Base-by-base conservation (phyloP, 192 early-diverging fungal species). In the Backusella morwellensis region DNA sequence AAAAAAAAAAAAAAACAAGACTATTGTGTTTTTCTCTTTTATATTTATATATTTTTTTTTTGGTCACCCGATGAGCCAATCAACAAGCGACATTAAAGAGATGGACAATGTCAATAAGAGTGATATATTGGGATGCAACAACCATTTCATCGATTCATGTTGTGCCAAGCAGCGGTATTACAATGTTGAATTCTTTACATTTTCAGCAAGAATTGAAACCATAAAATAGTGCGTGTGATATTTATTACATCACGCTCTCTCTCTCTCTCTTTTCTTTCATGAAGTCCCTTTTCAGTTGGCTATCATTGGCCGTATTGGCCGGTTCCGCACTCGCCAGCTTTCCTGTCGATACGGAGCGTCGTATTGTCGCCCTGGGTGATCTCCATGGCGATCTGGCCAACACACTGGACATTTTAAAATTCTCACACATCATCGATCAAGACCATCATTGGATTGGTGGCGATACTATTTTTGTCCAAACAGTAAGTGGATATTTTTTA, bases 331-430 rank as follows among this genome's bases (percentile, higher is more conserved):
- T 68, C 2, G 67, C 67, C 8, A 68, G 21, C 19, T 23, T n/a
- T 12, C 2, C 4, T 59, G 54, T 59, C 7, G 54, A 59, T 38
- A 21, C 34, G 42, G 35, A 50, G 7, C 50, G 72, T 35, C 87
- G 90, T 17, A 89, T 91, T 47, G 87, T 92, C 26, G 89, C 91
- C 34, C 83, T 93, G 26, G 92, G 91, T 2, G 93, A 94, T 80
- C 77, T 93, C 26, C 93, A 94, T 67, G 91, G 90, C 17, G 92
- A 94, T 73, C 79, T 87, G 14, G 47, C 76, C 17, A 86, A 90
- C 52, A 82, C 88, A 1, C 56, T 87, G 1, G 73, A 75, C 4
- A 88, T 89, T 11, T 80, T 94, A 4, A 72, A 79, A 3, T 84
- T 95, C 74, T 91, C 93, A 42, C 84, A 84, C 6, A 66, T 95